Evolutionary conservation across 371 early-diverging fungal species (phyloP).

Genomic region (Mortierella sp.): DNA sequence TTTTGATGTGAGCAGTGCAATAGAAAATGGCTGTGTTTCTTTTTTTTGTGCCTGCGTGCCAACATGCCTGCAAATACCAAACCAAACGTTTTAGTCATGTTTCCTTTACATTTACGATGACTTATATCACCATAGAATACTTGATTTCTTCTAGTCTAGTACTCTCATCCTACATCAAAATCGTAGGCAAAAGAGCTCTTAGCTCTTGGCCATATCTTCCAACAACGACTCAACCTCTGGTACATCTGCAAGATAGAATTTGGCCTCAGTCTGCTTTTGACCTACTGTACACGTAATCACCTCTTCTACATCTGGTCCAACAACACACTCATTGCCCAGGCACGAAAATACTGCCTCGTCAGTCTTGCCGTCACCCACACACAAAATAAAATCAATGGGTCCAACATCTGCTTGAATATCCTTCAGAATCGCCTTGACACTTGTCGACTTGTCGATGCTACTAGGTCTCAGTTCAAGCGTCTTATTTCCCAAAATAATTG

Average conservation of each 20-base stretch:
- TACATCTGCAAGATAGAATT: conserved; percentile 82
- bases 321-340: conserved; percentile 68
- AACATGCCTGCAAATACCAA: too few relatives aligned
- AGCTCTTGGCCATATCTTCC: conserved; percentile 57
- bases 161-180: too few relatives aligned
- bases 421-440: conserved; percentile 86
- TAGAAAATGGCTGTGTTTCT: background rate
- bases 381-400: conserved; percentile 79
- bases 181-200: too few relatives aligned
- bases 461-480: conserved; percentile 96
- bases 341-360: conserved; percentile 90
- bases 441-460: conserved; percentile 90
- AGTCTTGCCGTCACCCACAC: conserved; percentile 94
- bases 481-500: conserved; percentile 93
- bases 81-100: too few relatives aligned
- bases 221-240: conserved; percentile 73
- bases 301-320: conserved; percentile 60
- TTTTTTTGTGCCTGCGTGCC: background rate
- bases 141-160: too few relatives aligned
- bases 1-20: background rate
- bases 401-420: conserved; percentile 68
- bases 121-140: too few relatives aligned
- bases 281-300: conserved; percentile 93
- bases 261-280: conserved; percentile 95
- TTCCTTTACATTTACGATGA: too few relatives aligned